Base-by-base conservation (phyloP, 148 eudicot genomes). In the Amaranthus cruentus region DNA sequence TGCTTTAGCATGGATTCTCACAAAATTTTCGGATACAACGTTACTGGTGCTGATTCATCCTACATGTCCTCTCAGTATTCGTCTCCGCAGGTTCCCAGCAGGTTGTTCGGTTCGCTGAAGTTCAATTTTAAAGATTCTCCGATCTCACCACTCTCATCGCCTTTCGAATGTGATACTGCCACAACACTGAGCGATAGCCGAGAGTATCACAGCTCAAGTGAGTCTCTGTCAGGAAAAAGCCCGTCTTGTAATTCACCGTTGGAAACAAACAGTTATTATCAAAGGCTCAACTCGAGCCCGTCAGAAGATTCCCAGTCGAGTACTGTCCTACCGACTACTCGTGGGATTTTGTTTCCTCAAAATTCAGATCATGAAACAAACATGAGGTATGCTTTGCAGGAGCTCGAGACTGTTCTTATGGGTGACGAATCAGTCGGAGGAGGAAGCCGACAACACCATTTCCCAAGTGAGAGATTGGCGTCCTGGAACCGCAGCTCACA, bases 361-460 rank as follows among this genome's bases (percentile, higher is more conserved):
- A 64, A 69, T 82, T 79, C 75, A 71, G 80, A 68, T 53, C 47
- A 68, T 65, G 81, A 76, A 52, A 83, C 70, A 21, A 78, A 81
- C 64, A 78, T 85, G n/a, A 77, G 76, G 53, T 63, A 83, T 73
- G 82, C 86, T 42, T 77, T 93, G 75, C 82, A 75, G 68, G 85
- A 93, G 70, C 73, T 93, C 52, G 98, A 93, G 69, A 86, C 78
- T 8, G 95, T 83, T 64, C 88, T 93, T 15, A 91, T 93, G 97
- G 89, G 77, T 4, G 83, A 81, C 21, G 86, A 78, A 75, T 79
- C 68, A 52, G 75, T 77, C 11, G 78, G 67, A 57, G 88, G 83
- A 60, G 88, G 81, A 71, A 85, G 64, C 73, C 77, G 76, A 12
- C 77, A 66, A 73, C 73, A 82, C 13, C 87, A 85, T 47, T 47